Base-by-base conservation (phyloP, 345 rosid species). In the Noccaea bulbosa region DNA sequence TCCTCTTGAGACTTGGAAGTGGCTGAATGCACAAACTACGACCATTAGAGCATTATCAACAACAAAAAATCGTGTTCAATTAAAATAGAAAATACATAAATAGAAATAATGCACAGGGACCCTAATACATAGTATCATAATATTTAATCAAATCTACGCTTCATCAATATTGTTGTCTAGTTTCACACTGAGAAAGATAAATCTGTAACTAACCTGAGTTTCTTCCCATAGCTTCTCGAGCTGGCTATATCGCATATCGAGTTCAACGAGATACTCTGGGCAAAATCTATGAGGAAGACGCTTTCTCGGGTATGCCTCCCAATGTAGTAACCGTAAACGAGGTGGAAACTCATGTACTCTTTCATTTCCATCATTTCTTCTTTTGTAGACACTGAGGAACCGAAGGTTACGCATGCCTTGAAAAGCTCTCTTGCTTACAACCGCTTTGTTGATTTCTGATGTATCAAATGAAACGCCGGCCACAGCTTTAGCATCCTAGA, bases 171-270 rank as follows among this genome's bases (percentile, higher is more conserved):
- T 27, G 30, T 27, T 27, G 30, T 27, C 30, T 27, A 27, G 30
- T 27, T 3, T 27, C 30, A 27, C 30, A 27, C 30, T 27, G 30
- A 27, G 30, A 27, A 27, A 27, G 30, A 27, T 27, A 27, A 27
- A 27, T 27, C 30, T 27, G 30, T 27, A 44, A 55, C 62, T 3
- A 32, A 80, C 81, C 61, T 65, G 49, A 2, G 2, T 32, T 66
- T 66, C 61, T 24, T 38, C 3, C 80, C 80, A 80, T 0, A 80
- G 52, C 5, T 72, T 11, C 49, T 77, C 43, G 0, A 81, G 5
- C 7, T 37, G 0, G 71, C 81, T 62, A 1, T 2, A 0, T 0
- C 0, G 3, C 45, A 76, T 10, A 11, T 11, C 1, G 37, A 78
- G 74, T 40, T 52, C 45, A 0, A 75, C 70, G 22, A 71, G 75